Evolutionary conservation across 2,329 filamentous ascomycete genomes (phyloP), one percentile per base, ranked within the genome.

Genomic region (Acrocalymma vagum): DNA sequence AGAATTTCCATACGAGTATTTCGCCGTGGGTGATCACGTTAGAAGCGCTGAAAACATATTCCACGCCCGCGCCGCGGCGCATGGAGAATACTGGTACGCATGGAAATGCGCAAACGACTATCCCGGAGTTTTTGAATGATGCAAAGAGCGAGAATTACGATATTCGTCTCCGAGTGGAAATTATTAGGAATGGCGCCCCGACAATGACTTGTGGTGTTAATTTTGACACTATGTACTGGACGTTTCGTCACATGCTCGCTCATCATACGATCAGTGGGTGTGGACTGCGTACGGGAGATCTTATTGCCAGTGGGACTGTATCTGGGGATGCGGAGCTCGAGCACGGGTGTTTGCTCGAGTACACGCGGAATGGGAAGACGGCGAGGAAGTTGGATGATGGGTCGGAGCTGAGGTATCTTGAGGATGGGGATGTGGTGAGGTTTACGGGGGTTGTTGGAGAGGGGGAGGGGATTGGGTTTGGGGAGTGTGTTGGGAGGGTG

Each of bases 21-120:
- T 81, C 78, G 0, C 81, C 83, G 0, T 86, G 83, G 83, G 69
- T 86, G 9, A 63, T 86, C 3, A 83, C 81, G 0, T 67, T 81
- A 2, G 82, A 85, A 23, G 83, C 84, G 0, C 59, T 86, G n/a
- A 65, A 69, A 41, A 52, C 60, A 5, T 70, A 66, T 34, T 39
- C 52, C 25, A 52, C 58, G 1, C 30, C 48, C 9, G 58, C 60
- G 8, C 53, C 60, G 27, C 22, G 38, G 27, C 53, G 58, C 1
- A 55, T 53, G 39, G 40, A 47, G 7, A n/a, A n/a, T n/a, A n/a
- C n/a, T n/a, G n/a, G n/a, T n/a, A n/a, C n/a, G n/a, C n/a, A n/a
- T n/a, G n/a, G n/a, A n/a, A n/a, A n/a, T n/a, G n/a, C n/a, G n/a
- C n/a, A n/a, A n/a, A n/a, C n/a, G n/a, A 44, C 55, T n/a, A 53